These are phyloP conservation scores for Zygnema circumcarinatum DNA, from an alignment of 139 green algal genomes.

Conservation along the genomic window DNA sequence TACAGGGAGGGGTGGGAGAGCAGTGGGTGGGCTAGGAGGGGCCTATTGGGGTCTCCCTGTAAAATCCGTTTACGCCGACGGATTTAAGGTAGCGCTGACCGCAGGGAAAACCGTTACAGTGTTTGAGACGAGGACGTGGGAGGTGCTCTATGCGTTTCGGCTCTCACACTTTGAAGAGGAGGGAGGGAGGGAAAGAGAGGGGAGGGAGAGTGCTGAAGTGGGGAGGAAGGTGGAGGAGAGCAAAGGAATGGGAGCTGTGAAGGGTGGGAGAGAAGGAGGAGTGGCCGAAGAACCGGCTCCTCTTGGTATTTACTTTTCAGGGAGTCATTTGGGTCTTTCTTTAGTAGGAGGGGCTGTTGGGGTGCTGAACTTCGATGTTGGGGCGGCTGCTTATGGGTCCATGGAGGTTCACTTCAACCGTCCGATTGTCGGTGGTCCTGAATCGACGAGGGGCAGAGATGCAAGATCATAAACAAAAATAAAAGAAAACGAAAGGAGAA, in stretches of 20 bases:
- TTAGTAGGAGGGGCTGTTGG: not conserved
- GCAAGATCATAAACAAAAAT: too few relatives aligned
- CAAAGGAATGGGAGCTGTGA: not conserved
- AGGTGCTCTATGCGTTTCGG: not conserved
- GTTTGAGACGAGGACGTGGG: conserved; percentile 9
- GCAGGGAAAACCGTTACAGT: conserved; percentile 11
- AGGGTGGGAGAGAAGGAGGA: not conserved
- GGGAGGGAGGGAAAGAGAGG: not conserved
- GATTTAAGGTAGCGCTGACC: not conserved
- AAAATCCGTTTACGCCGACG: conserved; percentile 2
- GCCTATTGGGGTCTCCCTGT: not conserved
- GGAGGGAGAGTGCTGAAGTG: not conserved
- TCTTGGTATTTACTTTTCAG: not conserved
- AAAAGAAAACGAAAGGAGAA: not conserved
- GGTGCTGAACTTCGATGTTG: not conserved
- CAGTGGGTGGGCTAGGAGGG: not conserved
- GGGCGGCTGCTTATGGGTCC: not conserved
- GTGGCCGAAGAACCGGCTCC: not conserved
- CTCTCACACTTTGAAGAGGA: not conserved
- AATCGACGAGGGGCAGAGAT: too few relatives aligned
- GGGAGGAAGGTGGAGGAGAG: not conserved
- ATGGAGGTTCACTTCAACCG: not conserved
- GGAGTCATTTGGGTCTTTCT: not conserved
- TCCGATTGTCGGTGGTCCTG: not conserved
- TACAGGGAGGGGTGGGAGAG: not conserved